These are phyloP conservation scores for Thalassiosira pacifica DNA, from an alignment of 352 stramenopile genomes.

Conservation along the genomic window DNA sequence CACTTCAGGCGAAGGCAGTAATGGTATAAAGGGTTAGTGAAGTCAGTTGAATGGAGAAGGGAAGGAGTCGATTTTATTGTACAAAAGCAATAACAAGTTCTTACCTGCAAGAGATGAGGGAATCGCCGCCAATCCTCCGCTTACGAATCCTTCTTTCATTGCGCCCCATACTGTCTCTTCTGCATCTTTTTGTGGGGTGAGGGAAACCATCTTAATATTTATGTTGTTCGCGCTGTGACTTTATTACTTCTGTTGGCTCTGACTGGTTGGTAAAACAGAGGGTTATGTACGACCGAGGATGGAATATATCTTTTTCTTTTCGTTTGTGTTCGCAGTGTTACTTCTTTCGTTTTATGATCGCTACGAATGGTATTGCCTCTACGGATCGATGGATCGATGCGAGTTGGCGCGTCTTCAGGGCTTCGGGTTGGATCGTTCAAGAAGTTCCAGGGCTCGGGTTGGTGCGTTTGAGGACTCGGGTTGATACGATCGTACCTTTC, in stretches of 20 bases:
- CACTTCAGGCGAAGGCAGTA: constrained; percentile 14
- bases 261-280: neutral
- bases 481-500: too few relatives aligned
- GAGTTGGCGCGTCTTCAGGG: too few relatives aligned
- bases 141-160: constrained; percentile 57
- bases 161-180: constrained; percentile 52
- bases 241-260: neutral
- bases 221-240: constrained; percentile 15
- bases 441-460: too few relatives aligned
- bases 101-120: constrained; percentile 47
- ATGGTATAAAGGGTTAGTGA: neutral
- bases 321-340: too few relatives aligned
- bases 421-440: too few relatives aligned
- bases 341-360: too few relatives aligned
- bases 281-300: too few relatives aligned
- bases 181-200: constrained; percentile 54
- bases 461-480: too few relatives aligned
- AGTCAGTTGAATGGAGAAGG: neutral
- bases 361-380: too few relatives aligned
- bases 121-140: constrained; percentile 46
- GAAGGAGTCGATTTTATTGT: neutral
- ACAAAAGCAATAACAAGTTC: neutral
- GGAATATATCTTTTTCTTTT: too few relatives aligned
- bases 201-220: constrained; percentile 52
- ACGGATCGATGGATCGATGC: too few relatives aligned